Conservation (phyloP, 2,329 filamentous ascomycete genomes). For the Trichoderma cornu-damae region DNA sequence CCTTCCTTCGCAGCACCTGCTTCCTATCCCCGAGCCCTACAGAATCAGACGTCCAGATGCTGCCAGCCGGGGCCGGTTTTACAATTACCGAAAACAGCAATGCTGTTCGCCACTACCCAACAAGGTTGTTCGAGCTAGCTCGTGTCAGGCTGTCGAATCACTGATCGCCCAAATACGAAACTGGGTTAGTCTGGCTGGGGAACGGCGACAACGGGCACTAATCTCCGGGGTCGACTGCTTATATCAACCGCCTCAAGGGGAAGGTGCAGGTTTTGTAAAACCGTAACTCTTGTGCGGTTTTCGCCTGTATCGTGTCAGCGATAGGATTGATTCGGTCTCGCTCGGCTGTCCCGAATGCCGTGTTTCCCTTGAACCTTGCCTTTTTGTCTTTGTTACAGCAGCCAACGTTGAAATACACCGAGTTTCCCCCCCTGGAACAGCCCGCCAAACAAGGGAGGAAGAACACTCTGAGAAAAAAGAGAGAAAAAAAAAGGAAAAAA, state of each 20-base stretch:
- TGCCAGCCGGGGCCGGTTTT: not conserved
- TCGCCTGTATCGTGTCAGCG: not conserved
- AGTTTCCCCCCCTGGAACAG: too few species aligned
- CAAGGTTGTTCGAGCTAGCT: too few species aligned
- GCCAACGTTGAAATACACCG: not conserved
- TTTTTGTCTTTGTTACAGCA: not conserved
- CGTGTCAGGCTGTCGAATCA: conserved; percentile 3
- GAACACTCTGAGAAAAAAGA: too few species aligned
- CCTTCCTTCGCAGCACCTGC: not conserved
- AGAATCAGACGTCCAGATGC: not conserved
- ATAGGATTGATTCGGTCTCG: not conserved
- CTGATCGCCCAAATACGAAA: conserved; percentile 10
- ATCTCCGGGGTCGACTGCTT: not conserved
- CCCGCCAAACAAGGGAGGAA: too few species aligned
- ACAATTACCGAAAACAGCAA: conserved; percentile 3
- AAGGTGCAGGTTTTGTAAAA: not conserved
- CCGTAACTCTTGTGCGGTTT: not conserved
- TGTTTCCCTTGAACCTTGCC: not conserved
- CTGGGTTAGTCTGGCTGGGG: not conserved
- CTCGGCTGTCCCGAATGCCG: conserved; percentile 11
- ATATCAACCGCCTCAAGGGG: not conserved
- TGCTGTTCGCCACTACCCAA: not conserved
- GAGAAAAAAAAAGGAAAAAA: too few species aligned
- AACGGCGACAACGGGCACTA: not conserved
- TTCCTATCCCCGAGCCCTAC: not conserved